Evolutionary conservation across 495 filamentous ascomycete genomes (phyloP).

Genomic region (Jackrogersella minutella): DNA sequence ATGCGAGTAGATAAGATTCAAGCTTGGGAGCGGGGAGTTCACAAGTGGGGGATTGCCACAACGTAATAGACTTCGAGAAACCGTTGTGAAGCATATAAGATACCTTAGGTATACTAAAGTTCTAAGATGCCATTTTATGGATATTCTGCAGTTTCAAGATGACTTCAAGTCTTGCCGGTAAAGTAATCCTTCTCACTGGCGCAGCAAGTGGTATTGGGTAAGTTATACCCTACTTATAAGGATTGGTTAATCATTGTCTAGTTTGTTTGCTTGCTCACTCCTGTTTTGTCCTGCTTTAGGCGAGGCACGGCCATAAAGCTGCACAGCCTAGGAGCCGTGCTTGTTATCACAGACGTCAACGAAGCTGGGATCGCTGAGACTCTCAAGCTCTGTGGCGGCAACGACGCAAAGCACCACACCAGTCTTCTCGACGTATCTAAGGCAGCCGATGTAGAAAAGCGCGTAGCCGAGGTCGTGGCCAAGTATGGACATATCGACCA

Average conservation of each 20-base stretch:
- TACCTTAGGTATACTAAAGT: neutral
- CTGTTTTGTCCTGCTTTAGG: constrained; percentile 28
- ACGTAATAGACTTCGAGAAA: constrained; percentile 7
- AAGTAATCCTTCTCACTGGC: constrained; percentile 60
- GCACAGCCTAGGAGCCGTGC: constrained; percentile 50
- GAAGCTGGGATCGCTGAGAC: constrained; percentile 34
- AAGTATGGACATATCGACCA: constrained; percentile 51
- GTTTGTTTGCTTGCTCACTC: neutral
- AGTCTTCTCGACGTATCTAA: constrained; percentile 52
- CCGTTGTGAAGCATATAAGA: neutral
- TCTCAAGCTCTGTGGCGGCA: constrained; percentile 23
- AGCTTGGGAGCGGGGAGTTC: constrained; percentile 31
- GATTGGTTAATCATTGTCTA: neutral
- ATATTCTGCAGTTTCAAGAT: constrained; percentile 32
- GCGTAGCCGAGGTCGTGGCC: constrained; percentile 42
- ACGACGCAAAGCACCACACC: constrained; percentile 31
- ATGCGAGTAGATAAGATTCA: constrained; percentile 1
- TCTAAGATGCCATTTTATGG: neutral
- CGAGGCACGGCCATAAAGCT: constrained; percentile 58
- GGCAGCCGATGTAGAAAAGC: constrained; percentile 33
- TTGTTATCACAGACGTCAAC: constrained; percentile 59
- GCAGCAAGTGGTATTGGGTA: constrained; percentile 62
- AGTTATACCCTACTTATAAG: constrained; percentile 2
- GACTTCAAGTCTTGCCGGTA: constrained; percentile 46
- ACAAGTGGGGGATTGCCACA: constrained; percentile 32